Conservation (phyloP, 257 asterid genomes). For the Plantago elongata region DNA sequence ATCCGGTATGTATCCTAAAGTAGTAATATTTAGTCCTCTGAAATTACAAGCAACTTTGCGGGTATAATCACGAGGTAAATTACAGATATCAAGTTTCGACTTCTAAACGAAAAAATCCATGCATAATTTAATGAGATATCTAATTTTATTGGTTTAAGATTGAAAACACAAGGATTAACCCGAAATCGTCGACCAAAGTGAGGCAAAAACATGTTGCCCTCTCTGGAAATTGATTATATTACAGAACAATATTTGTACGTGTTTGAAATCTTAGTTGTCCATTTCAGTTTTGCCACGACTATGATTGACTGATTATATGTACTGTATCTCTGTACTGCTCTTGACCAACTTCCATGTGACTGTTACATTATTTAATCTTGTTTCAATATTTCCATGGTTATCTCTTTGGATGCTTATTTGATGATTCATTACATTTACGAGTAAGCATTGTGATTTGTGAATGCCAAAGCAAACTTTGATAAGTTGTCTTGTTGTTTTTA, state of each 20-base stretch:
- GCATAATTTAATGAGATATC: too few species aligned
- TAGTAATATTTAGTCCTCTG: too few species aligned
- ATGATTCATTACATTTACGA: too few species aligned
- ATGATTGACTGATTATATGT: constrained; percentile 9
- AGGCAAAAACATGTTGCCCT: constrained; percentile 7
- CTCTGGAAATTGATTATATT: neutral
- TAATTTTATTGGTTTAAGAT: too few species aligned
- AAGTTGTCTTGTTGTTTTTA: too few species aligned
- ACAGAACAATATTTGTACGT: neutral
- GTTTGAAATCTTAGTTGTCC: constrained; percentile 11
- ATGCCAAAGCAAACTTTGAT: too few species aligned
- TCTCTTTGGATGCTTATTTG: neutral
- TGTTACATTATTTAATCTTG: neutral
- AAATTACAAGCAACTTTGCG: too few species aligned
- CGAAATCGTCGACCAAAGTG: constrained; percentile 14
- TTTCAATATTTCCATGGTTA: neutral
- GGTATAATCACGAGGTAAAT: too few species aligned
- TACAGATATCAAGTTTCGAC: too few species aligned
- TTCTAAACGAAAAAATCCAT: too few species aligned
- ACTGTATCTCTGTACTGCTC: neutral
- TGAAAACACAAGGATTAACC: constrained; percentile 1
- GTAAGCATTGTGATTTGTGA: too few species aligned
- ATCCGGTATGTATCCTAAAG: too few species aligned
- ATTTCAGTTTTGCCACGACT: constrained; percentile 4
- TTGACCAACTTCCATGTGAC: neutral